Conservation (phyloP, 129 eudicot species). For the Ambrosia trifida region DNA sequence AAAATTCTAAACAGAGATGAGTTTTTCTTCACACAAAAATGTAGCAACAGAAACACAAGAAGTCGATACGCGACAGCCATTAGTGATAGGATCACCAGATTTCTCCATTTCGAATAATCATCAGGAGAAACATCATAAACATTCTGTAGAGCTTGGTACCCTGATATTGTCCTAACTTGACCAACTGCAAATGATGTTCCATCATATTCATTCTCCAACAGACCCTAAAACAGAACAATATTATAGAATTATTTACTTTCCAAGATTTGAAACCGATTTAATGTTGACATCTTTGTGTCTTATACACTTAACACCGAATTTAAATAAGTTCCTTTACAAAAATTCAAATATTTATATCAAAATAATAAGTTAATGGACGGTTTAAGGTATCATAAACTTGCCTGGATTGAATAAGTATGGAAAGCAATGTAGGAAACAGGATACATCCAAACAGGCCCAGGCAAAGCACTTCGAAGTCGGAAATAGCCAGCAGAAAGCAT, state of each 20-base stretch:
- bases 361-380: too few relatives aligned
- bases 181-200: constrained; percentile 84
- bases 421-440: constrained; percentile 82
- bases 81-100: constrained; percentile 57
- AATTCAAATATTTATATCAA: neutral
- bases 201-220: constrained; percentile 81
- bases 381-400: constrained; percentile 7
- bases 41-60: constrained; percentile 68
- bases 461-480: constrained; percentile 81
- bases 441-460: constrained; percentile 71
- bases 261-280: neutral
- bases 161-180: constrained; percentile 72
- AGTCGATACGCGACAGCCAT: constrained; percentile 77
- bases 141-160: constrained; percentile 76
- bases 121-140: constrained; percentile 62
- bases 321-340: too few relatives aligned
- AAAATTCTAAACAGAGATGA: constrained; percentile 39
- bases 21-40: constrained; percentile 47
- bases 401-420: constrained; percentile 82
- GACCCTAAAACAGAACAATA: constrained; percentile 67
- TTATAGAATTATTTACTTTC: neutral
- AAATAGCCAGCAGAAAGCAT: constrained; percentile 95
- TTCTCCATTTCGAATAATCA: constrained; percentile 67
- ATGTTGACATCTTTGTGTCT: neutral
- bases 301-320: too few relatives aligned